phyloP scores from a whole-genome alignment of 768 basidiomycete genomes.

The Leccinum obscurum region DNA sequence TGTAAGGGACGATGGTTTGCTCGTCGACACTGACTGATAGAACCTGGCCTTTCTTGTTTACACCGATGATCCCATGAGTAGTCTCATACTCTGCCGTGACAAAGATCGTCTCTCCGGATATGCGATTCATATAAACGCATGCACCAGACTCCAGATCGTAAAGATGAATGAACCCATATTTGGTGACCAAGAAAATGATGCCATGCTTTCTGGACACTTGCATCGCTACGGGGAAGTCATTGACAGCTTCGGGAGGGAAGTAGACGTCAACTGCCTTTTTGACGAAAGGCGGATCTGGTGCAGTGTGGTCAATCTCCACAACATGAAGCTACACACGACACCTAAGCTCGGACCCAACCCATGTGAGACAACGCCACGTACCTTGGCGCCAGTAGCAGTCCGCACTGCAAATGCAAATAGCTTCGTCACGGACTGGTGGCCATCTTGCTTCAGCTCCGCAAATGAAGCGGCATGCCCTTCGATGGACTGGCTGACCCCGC shows the following conservation, averaged over 20 bases:
- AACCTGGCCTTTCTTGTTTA: slow-evolving; percentile 99
- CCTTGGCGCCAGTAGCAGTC: slow-evolving; percentile 98
- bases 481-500: slow-evolving; percentile 95
- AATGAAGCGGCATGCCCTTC: slow-evolving; percentile 99
- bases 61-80: slow-evolving; percentile 94
- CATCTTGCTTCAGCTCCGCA: slow-evolving; percentile 88
- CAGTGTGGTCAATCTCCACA: slow-evolving; percentile 96
- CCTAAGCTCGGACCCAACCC: slow-evolving; percentile 9
- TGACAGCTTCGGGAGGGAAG: slow-evolving; percentile 97
- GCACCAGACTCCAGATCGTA: slow-evolving; percentile 97
- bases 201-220: slow-evolving; percentile 97
- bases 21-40: slow-evolving; percentile 97
- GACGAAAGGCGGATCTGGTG: slow-evolving; percentile 87
- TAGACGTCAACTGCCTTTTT: slow-evolving; percentile 99
- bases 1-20: slow-evolving; percentile 93
- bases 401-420: slow-evolving; percentile 94
- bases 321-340: slow-evolving; percentile 75
- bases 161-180: slow-evolving; percentile 98
- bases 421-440: slow-evolving; percentile 81
- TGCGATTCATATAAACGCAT: slow-evolving; percentile 99
- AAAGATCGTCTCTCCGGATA: slow-evolving; percentile 99
- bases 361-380: slow-evolving; percentile 36
- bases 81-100: slow-evolving; percentile 96
- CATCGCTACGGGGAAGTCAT: slow-evolving; percentile 99
- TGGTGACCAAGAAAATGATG: slow-evolving; percentile 95